Conservation (phyloP, 2,329 filamentous ascomycete species). For the Xylaria sp. region DNA sequence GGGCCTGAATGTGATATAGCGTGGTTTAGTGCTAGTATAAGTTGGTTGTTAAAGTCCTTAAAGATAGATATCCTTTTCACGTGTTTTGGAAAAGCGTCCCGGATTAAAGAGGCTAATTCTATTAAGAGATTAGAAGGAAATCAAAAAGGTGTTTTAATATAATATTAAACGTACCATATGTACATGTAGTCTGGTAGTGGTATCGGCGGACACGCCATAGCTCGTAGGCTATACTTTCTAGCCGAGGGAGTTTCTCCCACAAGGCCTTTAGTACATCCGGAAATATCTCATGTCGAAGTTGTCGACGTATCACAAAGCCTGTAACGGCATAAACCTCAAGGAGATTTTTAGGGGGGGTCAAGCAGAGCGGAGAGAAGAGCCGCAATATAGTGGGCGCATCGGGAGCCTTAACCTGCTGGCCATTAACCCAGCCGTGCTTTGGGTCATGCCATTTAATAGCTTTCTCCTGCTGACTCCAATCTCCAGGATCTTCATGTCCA, state of each 20-base stretch:
- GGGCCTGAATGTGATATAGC: slow-evolving; percentile 15
- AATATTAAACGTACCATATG: slow-evolving; percentile 21
- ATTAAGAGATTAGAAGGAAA: slow-evolving; percentile 20
- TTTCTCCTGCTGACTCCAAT: slow-evolving; percentile 26
- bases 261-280: slow-evolving; percentile 35
- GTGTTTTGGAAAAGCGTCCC: slow-evolving; percentile 39
- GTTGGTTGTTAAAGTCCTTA: slow-evolving; percentile 44
- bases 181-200: slow-evolving; percentile 10
- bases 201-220: slow-evolving; percentile 47
- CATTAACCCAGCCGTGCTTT: slow-evolving; percentile 48
- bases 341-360: slow-evolving; percentile 25
- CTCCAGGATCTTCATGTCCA: slow-evolving; percentile 37
- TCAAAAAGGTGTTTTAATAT: slow-evolving; percentile 16
- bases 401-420: slow-evolving; percentile 43
- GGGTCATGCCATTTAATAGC: slow-evolving; percentile 41
- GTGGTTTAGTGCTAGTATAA: slow-evolving; percentile 26
- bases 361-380: slow-evolving; percentile 42
- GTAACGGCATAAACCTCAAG: slow-evolving; percentile 39
- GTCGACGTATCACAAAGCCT: slow-evolving; percentile 48
- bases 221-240: slow-evolving; percentile 49
- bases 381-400: slow-evolving; percentile 36
- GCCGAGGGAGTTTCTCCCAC: slow-evolving; percentile 39
- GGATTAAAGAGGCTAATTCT: slow-evolving; percentile 18
- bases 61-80: slow-evolving; percentile 45
- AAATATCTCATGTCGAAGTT: slow-evolving; percentile 46